phyloP scores from a whole-genome alignment of 805 yeast genomes.

The Kodamaea sagamina region DNA sequence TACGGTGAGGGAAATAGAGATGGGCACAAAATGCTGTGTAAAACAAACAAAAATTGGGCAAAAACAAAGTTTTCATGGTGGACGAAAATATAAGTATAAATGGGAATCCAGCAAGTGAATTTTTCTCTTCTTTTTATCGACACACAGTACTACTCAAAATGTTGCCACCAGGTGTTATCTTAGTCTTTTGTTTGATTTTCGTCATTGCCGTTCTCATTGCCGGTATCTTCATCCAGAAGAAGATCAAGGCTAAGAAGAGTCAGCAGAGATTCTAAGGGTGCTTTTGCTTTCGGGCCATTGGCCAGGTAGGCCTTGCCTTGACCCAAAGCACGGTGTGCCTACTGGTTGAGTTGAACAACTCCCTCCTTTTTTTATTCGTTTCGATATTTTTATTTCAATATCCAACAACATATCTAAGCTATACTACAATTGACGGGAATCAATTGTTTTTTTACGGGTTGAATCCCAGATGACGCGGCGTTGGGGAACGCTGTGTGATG shows the following conservation, averaged over 20 bases:
- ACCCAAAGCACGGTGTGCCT: conserved; percentile 1
- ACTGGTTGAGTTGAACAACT: conserved; percentile 4
- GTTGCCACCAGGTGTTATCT: conserved; percentile 76
- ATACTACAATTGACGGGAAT: conserved; percentile 13
- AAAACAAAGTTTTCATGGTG: conserved; percentile 8
- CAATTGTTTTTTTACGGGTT: conserved; percentile 12
- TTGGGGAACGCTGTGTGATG: conserved; percentile 12
- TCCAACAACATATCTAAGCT: conserved; percentile 3
- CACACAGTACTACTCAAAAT: conserved; percentile 30
- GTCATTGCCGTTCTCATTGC: conserved; percentile 41
- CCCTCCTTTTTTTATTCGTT: conserved; percentile 1
- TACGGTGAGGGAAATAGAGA: conserved; percentile 9
- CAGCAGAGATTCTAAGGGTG: conserved; percentile 39
- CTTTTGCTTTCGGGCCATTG: conserved; percentile 8
- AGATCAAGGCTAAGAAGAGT: conserved; percentile 44
- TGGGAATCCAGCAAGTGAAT: conserved; percentile 10
- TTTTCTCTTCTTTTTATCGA: conserved; percentile 10
- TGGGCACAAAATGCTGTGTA: conserved; percentile 1
- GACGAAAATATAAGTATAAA: conserved; percentile 14
- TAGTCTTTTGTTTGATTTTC: conserved; percentile 61
- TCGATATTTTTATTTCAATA: neutral
- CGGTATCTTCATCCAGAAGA: conserved; percentile 42
- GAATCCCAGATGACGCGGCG: conserved; percentile 10
- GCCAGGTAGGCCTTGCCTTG: conserved; percentile 1
- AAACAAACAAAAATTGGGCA: conserved; percentile 13